Evolutionary conservation across 208 protist genomes (phyloP), one percentile per base, ranked within the genome.

Genomic region (Crithidia thermophila): DNA sequence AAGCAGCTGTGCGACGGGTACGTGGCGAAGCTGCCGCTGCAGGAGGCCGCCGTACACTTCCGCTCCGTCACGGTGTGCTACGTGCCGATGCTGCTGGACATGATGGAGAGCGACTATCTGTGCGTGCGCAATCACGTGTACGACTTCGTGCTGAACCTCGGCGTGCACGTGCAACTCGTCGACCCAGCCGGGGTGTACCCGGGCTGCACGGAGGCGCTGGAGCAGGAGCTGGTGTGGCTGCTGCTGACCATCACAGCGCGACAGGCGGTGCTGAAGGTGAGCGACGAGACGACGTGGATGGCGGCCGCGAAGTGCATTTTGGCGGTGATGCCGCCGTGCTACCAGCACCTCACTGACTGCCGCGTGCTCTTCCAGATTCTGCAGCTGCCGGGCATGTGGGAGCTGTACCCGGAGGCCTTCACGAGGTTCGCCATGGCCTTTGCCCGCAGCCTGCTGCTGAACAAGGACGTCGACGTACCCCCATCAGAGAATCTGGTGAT

Each of bases 71-170:
- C 75, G 25, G 69, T 92, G n/a, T 92, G 84, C 60, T 94, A 90
- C 57, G 58, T 94, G 36, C 85, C 88, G 27, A 88, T 80, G 57
- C 69, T 94, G 33, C 84, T 94, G 33, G 72, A 79, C 33, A 83
- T 87, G 79, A 93, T 94, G 88, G 71, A 81, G 59, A 93, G 82
- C 66, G 87, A 92, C 53, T 96, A 96, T 66, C 67, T 93, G 30
- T 96, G 84, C 64, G 87, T 96, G 61, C 82, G 87, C 59, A 84
- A 84, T 46, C 87, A 96, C 66, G 91, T 96, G 37, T 96, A 94
- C 72, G 88, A 94, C 72, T 85, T 96, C 51, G 43, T 96, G 3
- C 42, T 94, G 11, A 94, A 85, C 42, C 74, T 96, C 11, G 85
- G 83, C 28, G 71, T 87, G 49, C 91, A 96, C 64, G 61, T 96